Conservation (phyloP, 2,329 filamentous ascomycete species). For the Stagonosporopsis cucurbitacearum region DNA sequence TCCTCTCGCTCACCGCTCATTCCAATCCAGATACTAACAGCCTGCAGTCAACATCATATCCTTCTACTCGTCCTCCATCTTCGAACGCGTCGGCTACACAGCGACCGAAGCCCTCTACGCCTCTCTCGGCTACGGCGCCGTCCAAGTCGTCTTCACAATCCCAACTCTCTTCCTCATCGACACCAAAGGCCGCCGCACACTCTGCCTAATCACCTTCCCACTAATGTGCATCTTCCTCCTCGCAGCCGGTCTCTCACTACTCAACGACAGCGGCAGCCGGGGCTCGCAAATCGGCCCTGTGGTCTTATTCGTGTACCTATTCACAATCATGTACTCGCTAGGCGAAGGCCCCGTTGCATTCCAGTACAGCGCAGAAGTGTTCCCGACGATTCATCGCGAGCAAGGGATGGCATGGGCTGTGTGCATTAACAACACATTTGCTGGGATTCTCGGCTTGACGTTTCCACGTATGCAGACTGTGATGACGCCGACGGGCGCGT, state of each 20-base stretch:
- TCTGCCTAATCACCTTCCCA: slow-evolving; percentile 44
- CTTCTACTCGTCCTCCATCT: slow-evolving; percentile 76
- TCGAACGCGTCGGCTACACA: slow-evolving; percentile 59
- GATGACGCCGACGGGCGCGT: slow-evolving; percentile 49
- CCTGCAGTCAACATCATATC: slow-evolving; percentile 73
- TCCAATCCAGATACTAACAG: not conserved
- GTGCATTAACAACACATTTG: slow-evolving; percentile 54
- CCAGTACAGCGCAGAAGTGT: slow-evolving; percentile 49
- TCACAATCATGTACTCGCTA: slow-evolving; percentile 46
- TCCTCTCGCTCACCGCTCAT: too few species aligned
- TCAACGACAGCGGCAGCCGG: slow-evolving; percentile 29
- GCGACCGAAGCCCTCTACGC: slow-evolving; percentile 41
- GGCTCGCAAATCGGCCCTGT: slow-evolving; percentile 44
- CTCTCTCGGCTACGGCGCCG: slow-evolving; percentile 47
- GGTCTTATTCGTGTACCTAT: slow-evolving; percentile 45
- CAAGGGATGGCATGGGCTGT: slow-evolving; percentile 52
- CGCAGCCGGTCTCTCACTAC: slow-evolving; percentile 45
- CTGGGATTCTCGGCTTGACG: slow-evolving; percentile 46
- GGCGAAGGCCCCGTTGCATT: slow-evolving; percentile 60
- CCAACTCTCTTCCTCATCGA: slow-evolving; percentile 50
- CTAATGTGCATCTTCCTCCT: slow-evolving; percentile 48
- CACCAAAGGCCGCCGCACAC: slow-evolving; percentile 46
- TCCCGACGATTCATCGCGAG: slow-evolving; percentile 50
- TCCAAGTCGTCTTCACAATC: slow-evolving; percentile 47
- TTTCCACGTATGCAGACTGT: slow-evolving; percentile 50